These are phyloP conservation scores for Agapanthus africanus DNA, from an alignment of 106 monocot species.

Conservation along the genomic window DNA sequence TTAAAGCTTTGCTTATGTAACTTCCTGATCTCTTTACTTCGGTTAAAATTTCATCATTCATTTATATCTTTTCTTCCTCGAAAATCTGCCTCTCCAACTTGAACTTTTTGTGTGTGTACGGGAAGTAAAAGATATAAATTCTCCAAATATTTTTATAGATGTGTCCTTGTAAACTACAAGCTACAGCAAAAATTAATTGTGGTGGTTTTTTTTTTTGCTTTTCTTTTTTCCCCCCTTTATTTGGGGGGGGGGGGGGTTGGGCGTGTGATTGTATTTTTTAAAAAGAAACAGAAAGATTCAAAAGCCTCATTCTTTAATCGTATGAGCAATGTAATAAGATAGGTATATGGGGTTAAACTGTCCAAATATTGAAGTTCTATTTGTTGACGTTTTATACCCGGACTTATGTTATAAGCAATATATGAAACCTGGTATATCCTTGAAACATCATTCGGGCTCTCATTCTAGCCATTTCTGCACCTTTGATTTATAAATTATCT, in stretches of 20 bases:
- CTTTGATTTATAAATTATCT: background rate
- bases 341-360: too few relatives aligned
- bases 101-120: background rate
- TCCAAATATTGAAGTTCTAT: too few relatives aligned
- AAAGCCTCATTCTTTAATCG: background rate
- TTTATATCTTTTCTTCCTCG: background rate
- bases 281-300: background rate
- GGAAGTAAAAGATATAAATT: background rate
- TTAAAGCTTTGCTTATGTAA: background rate
- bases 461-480: background rate
- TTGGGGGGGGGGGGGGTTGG: too few relatives aligned
- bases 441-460: background rate
- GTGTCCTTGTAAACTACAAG: background rate
- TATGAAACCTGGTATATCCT: background rate
- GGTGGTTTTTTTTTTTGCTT: too few relatives aligned
- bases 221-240: too few relatives aligned
- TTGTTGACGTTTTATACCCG: too few relatives aligned
- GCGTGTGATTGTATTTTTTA: too few relatives aligned
- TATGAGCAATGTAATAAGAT: background rate
- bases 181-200: background rate
- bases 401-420: background rate
- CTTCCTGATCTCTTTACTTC: background rate
- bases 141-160: background rate
- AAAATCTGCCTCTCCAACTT: background rate
- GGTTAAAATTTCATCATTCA: background rate